Evolutionary conservation across 441 rosid species (phyloP).

Genomic region (Breynia disticha): DNA sequence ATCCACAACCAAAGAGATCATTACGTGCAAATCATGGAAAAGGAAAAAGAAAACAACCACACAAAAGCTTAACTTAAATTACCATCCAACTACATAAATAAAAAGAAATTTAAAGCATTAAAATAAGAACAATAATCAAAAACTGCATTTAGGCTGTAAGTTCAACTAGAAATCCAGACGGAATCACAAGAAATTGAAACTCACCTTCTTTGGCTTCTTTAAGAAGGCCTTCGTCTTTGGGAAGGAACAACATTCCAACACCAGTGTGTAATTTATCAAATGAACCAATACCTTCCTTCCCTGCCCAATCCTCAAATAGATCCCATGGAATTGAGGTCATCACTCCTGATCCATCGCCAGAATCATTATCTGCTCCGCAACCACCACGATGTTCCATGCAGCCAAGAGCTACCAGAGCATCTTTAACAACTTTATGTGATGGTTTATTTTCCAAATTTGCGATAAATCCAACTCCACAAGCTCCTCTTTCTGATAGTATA

Average conservation of each 20-base stretch:
- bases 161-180: too few species aligned
- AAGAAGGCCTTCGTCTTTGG: conserved; percentile 50
- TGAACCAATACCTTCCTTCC: conserved; percentile 58
- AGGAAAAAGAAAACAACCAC: background rate
- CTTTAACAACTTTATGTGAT: conserved; percentile 65
- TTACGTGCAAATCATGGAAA: background rate
- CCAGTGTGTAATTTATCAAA: conserved; percentile 86
- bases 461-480: conserved; percentile 98
- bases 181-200: conserved; percentile 7
- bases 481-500: conserved; percentile 91
- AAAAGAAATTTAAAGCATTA: conserved; percentile 4
- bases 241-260: conserved; percentile 96
- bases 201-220: conserved; percentile 84
- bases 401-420: conserved; percentile 89
- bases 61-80: background rate
- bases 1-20: background rate
- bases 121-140: too few species aligned
- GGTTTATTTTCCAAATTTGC: conserved; percentile 86
- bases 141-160: too few species aligned
- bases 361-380: conserved; percentile 98
- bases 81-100: too few species aligned
- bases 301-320: conserved; percentile 76
- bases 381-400: conserved; percentile 99
- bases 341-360: conserved; percentile 96
- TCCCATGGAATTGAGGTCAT: conserved; percentile 99